Evolutionary conservation across 2,329 filamentous ascomycete species (phyloP).

Genomic region (Ciborinia camelliae): DNA sequence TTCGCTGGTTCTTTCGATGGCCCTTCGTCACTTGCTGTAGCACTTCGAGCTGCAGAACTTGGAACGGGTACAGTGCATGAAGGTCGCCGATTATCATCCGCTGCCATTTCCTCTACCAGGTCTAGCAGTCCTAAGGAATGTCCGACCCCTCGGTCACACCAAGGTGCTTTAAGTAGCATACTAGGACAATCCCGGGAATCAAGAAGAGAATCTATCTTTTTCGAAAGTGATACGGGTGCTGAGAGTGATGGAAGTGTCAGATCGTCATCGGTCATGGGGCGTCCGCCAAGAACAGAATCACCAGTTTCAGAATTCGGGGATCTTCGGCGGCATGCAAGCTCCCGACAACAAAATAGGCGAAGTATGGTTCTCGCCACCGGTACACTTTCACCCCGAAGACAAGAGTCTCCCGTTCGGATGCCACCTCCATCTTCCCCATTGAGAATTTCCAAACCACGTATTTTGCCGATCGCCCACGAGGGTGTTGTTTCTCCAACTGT

Average conservation of each 20-base stretch:
- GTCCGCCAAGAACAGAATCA: slow-evolving; percentile 75
- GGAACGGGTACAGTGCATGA: slow-evolving; percentile 33
- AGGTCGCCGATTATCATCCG: slow-evolving; percentile 50
- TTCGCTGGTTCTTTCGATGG: slow-evolving; percentile 54
- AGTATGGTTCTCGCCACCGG: slow-evolving; percentile 76
- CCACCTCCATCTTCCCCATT: slow-evolving; percentile 79
- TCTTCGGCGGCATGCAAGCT: slow-evolving; percentile 71
- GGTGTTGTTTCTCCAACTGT: slow-evolving; percentile 78
- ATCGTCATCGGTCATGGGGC: slow-evolving; percentile 72
- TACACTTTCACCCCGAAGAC: slow-evolving; percentile 73
- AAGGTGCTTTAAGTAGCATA: slow-evolving; percentile 51
- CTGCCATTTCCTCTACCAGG: slow-evolving; percentile 60
- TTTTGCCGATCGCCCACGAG: slow-evolving; percentile 56
- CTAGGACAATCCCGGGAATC: slow-evolving; percentile 58
- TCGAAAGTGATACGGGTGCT: slow-evolving; percentile 73
- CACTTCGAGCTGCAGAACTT: slow-evolving; percentile 42
- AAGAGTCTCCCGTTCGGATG: slow-evolving; percentile 80
- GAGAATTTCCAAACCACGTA: slow-evolving; percentile 77
- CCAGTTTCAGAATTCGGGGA: slow-evolving; percentile 82
- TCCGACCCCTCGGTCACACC: slow-evolving; percentile 83
- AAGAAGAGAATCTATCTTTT: slow-evolving; percentile 72
- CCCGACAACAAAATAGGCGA: slow-evolving; percentile 77
- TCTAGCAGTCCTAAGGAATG: slow-evolving; percentile 85
- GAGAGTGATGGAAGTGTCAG: slow-evolving; percentile 79
- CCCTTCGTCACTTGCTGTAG: slow-evolving; percentile 54